These are phyloP conservation scores for Fusarium pininemorale DNA, from an alignment of 2,329 filamentous ascomycete species.

Conservation along the genomic window DNA sequence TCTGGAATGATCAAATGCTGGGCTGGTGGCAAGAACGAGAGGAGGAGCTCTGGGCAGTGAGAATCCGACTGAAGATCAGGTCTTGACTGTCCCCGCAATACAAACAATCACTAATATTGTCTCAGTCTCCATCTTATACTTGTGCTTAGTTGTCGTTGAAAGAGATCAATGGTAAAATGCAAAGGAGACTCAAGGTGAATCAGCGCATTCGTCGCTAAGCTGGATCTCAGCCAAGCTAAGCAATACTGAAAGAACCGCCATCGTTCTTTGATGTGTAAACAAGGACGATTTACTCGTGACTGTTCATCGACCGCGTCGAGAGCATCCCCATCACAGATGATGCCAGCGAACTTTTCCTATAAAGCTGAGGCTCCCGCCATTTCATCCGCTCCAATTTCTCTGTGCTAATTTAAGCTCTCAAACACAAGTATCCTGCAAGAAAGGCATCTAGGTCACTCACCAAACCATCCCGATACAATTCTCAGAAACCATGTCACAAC, in stretches of 20 bases:
- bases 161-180: too few species aligned
- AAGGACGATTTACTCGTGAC: fast-evolving
- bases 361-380: neutral
- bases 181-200: fast-evolving
- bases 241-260: neutral
- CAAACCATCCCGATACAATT: neutral
- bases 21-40: too few species aligned
- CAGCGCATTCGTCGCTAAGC: fast-evolving
- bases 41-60: neutral
- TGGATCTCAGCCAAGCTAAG: too few species aligned
- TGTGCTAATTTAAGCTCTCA: neutral
- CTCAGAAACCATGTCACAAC: neutral
- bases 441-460: neutral
- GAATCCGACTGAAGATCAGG: neutral
- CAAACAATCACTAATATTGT: too few species aligned
- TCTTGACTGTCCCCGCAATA: too few species aligned
- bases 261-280: neutral
- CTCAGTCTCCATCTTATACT: too few species aligned
- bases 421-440: neutral
- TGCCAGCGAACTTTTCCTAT: neutral
- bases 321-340: neutral
- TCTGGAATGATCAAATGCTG: neutral
- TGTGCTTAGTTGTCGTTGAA: too few species aligned
- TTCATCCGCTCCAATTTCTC: fast-evolving
- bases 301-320: neutral